Evolutionary conservation across 192 early-diverging fungal species (phyloP), one percentile per base, ranked within the genome.

Genomic region (Backusella psychrophila): DNA sequence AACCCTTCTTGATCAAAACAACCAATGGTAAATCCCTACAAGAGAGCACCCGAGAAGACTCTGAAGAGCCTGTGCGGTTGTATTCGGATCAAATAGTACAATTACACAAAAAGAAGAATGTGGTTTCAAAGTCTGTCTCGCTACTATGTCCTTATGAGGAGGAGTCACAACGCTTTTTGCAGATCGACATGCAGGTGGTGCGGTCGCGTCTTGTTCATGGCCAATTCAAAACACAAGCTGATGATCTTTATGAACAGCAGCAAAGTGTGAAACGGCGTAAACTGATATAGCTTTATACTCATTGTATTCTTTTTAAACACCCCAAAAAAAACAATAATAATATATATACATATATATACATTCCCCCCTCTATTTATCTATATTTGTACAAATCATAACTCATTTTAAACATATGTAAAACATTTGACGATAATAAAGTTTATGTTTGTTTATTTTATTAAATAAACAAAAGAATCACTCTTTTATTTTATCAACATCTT

Each of bases 131-230:
- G 56, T 63, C 56, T 26, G 26, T 63, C 11, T 63, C 56, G 26
- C 56, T 63, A 12, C 9, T 63, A 14, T 63, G 56, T 63, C 56
- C 56, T 9, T 63, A 29, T 63, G 56, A 63, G 26, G 19, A 21
- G 67, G 34, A 69, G 34, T 36, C n/a, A 39, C 34, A 69, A 23
- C 67, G 31, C 19, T 69, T 36, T 69, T 69, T 69, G 33, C 67
- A 39, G 36, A 69, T 69, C 34, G 67, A 69, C 36, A 39, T 69
- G 67, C 67, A 69, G 36, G 67, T 69, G 34, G 36, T 69, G 6
- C 34, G 36, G 67, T 69, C 67, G 36, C 67, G 67, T 69, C 19
- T 69, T 34, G 29, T 69, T 69, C 67, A 69, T 36, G 67, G 67
- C 21, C 3, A 21, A 69, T 69, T 69, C 19, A 69, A 63, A 63